phyloP scores from a whole-genome alignment of 208 protist genomes.

The Acanthamoeba royreba region DNA sequence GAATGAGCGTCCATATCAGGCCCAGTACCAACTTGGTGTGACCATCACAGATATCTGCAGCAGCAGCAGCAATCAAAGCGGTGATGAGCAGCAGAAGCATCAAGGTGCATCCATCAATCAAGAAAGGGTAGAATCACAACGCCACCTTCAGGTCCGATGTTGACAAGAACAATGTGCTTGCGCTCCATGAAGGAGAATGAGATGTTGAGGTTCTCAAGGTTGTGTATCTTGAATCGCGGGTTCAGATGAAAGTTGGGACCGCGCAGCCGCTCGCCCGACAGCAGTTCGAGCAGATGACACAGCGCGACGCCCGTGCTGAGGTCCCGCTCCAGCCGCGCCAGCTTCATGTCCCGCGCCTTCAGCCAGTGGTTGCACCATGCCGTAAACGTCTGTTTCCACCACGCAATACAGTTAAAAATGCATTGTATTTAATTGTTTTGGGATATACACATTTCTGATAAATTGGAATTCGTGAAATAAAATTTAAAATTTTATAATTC shows the following conservation, averaged over 20 bases:
- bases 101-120: not conserved
- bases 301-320: slow-evolving; percentile 1
- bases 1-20: slow-evolving; percentile 44
- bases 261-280: not conserved
- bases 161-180: slow-evolving; percentile 34
- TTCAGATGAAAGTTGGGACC: not conserved
- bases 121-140: not conserved
- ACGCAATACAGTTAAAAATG: not conserved
- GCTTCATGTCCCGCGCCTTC: not conserved
- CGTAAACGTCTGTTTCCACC: not conserved
- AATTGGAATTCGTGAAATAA: not conserved
- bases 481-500: no score
- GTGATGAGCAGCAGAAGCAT: not conserved
- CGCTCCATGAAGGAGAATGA: slow-evolving; percentile 16
- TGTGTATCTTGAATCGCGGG: slow-evolving; percentile 13
- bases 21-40: slow-evolving; percentile 3
- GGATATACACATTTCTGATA: not conserved
- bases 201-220: slow-evolving; percentile 40
- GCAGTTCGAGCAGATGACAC: slow-evolving; percentile 25
- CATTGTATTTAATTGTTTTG: not conserved
- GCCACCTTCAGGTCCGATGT: slow-evolving; percentile 28
- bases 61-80: not conserved
- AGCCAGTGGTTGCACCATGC: slow-evolving; percentile 42
- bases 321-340: not conserved
- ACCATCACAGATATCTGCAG: slow-evolving; percentile 20